phyloP scores from a whole-genome alignment of 2,329 filamentous ascomycete genomes.

The Aspergillus eucalypticola region DNA sequence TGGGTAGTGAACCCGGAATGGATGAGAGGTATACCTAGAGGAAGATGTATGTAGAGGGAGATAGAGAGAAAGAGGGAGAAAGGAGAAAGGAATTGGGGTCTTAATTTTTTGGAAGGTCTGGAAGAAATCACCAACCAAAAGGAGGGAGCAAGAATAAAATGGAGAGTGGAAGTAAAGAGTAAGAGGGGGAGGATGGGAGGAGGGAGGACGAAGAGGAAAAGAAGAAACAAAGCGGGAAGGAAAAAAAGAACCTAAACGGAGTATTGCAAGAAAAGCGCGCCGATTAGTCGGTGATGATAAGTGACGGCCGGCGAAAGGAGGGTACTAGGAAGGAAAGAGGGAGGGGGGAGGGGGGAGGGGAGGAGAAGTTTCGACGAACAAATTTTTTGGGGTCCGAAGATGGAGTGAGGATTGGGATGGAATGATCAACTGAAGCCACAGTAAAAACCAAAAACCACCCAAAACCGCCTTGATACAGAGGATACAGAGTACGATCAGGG shows the following conservation, averaged over 20 bases:
- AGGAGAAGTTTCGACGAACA: not conserved
- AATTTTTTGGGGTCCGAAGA: constrained; percentile 7
- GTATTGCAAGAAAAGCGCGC: not conserved
- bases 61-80: constrained; percentile 7
- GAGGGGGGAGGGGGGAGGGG: constrained; percentile 3
- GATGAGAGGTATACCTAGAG: not conserved
- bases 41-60: constrained; percentile 6
- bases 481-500: constrained; percentile 9
- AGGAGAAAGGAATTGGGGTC: constrained; percentile 9
- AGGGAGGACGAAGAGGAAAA: constrained; percentile 10
- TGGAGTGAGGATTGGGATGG: not conserved
- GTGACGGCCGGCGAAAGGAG: constrained; percentile 3
- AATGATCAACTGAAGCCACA: constrained; percentile 3
- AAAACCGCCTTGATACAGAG: not conserved
- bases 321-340: not conserved
- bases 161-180: constrained; percentile 1
- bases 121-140: constrained; percentile 2
- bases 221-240: constrained; percentile 8
- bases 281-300: constrained; percentile 6
- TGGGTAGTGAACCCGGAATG: constrained; percentile 18
- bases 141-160: constrained; percentile 9
- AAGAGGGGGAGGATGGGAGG: not conserved
- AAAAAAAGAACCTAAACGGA: constrained; percentile 12
- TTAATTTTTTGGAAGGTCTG: not conserved
- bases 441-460: constrained; percentile 2